Evolutionary conservation across 768 basidiomycete genomes (phyloP).

Genomic region (Gautieria morchelliformis): DNA sequence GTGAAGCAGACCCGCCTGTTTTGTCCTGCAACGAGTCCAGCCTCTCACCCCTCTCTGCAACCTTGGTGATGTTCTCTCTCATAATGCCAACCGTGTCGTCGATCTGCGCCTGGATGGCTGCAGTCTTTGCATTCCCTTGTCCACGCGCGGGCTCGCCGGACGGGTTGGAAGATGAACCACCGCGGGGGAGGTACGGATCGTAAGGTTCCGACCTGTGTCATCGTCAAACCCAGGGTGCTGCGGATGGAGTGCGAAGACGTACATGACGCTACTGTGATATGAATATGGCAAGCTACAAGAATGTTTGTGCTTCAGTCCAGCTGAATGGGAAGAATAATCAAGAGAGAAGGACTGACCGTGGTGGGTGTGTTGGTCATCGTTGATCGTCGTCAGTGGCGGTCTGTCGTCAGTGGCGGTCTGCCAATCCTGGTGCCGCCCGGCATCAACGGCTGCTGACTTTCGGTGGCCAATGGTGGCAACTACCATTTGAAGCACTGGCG

Average conservation of each 20-base stretch:
- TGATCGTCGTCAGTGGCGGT: background rate
- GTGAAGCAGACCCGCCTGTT: constrained; percentile 62
- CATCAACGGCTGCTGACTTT: too few species aligned
- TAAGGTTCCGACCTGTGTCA: constrained; percentile 86
- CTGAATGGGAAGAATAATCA: background rate
- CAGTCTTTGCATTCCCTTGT: constrained; percentile 66
- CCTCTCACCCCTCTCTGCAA: constrained; percentile 90
- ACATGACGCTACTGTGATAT: background rate
- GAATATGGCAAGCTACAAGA: background rate
- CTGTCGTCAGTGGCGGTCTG: background rate
- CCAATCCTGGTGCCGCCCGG: background rate
- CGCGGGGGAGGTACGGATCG: constrained; percentile 94
- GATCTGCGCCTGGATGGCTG: constrained; percentile 93
- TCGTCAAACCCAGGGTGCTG: background rate
- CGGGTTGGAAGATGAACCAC: constrained; percentile 51
- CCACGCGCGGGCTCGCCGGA: constrained; percentile 36
- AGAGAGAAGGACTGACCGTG: background rate
- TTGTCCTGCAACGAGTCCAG: constrained; percentile 94
- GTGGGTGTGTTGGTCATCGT: background rate
- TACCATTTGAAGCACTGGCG: too few species aligned
- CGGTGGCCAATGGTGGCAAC: too few species aligned
- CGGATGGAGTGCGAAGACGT: background rate
- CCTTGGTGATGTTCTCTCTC: constrained; percentile 95
- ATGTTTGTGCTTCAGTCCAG: background rate
- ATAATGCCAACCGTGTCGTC: constrained; percentile 96